phyloP scores from a whole-genome alignment of 441 rosid species.

The Biscutella laevigata region DNA sequence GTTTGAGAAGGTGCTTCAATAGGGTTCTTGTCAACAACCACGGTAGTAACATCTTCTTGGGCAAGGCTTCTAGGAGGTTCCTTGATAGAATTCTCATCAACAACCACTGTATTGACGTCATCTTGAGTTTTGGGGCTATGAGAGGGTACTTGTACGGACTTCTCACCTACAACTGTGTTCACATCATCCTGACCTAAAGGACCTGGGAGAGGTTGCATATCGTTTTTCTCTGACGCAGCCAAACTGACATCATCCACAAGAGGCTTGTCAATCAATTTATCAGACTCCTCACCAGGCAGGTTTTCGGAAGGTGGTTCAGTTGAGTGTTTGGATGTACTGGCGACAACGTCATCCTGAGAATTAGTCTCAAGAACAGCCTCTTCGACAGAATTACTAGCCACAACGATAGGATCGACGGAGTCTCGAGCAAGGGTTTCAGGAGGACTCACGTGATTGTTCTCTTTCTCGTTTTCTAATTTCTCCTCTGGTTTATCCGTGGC shows the following conservation, averaged over 20 bases:
- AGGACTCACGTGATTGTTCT: conserved; percentile 18
- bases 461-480: background rate
- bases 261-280: conserved; percentile 22
- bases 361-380: background rate
- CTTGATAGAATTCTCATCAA: conserved; percentile 28
- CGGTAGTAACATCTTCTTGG: conserved; percentile 25
- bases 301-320: conserved; percentile 11
- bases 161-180: background rate
- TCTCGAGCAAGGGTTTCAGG: conserved; percentile 26
- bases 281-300: conserved; percentile 1
- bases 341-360: conserved; percentile 6
- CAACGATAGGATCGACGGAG: conserved; percentile 15
- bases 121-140: conserved; percentile 22
- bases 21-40: conserved; percentile 23
- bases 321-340: background rate
- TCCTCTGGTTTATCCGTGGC: background rate
- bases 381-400: background rate
- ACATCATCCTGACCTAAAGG: conserved; percentile 19
- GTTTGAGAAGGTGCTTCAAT: conserved; percentile 24
- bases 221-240: conserved; percentile 7
- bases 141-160: conserved; percentile 18
- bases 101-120: conserved; percentile 27
- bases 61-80: conserved; percentile 17
- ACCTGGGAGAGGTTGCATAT: background rate
- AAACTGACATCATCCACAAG: conserved; percentile 20